A percentile compares a stretch with the other conserved stretches of the same genome.
Evolutionary conservation across 2,329 filamentous ascomycete genomes (phyloP).

Genomic region (Talaromyces albobiverticillius): DNA sequence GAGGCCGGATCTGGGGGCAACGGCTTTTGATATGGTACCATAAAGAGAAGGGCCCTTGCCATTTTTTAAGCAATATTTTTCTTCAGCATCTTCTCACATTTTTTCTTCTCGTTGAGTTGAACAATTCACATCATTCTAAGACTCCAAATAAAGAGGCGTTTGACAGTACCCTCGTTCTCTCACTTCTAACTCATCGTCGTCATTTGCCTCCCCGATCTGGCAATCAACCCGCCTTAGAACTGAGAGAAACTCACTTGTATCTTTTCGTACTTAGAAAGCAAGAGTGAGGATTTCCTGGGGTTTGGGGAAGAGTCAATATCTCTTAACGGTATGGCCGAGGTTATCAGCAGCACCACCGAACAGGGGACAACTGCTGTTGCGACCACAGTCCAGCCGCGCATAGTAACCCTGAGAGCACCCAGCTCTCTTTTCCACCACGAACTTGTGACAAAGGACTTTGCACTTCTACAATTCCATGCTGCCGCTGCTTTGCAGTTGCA

Average conservation of each 20-base stretch:
- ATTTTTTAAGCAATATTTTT: background rate
- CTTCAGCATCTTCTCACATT: no score
- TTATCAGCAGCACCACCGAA: background rate
- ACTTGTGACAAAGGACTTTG: slow-evolving; percentile 31
- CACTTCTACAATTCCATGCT: slow-evolving; percentile 33
- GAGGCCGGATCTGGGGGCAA: background rate
- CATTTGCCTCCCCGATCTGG: background rate
- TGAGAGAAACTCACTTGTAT: background rate
- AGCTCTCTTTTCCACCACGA: slow-evolving; percentile 28
- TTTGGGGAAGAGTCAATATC: background rate
- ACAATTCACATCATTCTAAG: no score
- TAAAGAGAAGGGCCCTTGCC: background rate
- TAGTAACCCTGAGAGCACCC: slow-evolving; percentile 12
- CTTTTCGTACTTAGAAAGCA: background rate
- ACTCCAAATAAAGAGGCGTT: background rate
- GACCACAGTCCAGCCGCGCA: slow-evolving; percentile 4
- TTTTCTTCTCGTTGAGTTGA: no score
- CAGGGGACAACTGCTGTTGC: background rate
- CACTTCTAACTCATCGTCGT: background rate
- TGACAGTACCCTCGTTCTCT: background rate
- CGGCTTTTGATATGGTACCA: background rate
- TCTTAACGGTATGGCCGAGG: background rate
- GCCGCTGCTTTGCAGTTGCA: slow-evolving; percentile 32
- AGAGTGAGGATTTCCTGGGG: background rate
- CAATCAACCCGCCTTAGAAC: background rate